These are phyloP conservation scores for Cicer arietinum DNA, from an alignment of 306 rosid species.

Conservation along the genomic window DNA sequence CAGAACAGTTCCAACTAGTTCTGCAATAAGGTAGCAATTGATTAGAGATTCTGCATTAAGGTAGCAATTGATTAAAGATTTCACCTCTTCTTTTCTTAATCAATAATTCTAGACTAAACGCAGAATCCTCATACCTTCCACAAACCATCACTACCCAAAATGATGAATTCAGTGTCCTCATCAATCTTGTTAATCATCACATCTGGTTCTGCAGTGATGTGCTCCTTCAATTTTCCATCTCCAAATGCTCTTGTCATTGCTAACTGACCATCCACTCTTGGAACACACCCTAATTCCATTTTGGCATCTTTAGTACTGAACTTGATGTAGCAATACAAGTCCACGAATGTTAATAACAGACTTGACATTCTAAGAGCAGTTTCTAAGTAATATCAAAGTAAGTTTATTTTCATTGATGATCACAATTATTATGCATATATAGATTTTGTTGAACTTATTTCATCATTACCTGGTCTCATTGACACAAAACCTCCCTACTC, in stretches of 20 bases:
- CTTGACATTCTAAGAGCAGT: neutral
- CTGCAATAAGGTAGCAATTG: neutral
- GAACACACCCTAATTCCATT: slow-evolving; percentile 48
- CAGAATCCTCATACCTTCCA: slow-evolving; percentile 55
- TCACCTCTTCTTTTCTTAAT: neutral
- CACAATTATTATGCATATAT: neutral
- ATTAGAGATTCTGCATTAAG: neutral
- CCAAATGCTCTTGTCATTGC: slow-evolving; percentile 76
- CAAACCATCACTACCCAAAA: slow-evolving; percentile 58
- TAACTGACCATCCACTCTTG: slow-evolving; percentile 68
- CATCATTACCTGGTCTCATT: slow-evolving; percentile 48
- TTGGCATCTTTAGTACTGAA: too few relatives aligned
- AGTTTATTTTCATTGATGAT: neutral
- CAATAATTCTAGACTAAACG: neutral
- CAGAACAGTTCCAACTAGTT: neutral
- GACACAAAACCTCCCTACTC: slow-evolving; percentile 62
- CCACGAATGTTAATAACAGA: neutral
- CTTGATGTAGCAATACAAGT: too few relatives aligned
- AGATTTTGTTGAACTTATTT: slow-evolving; percentile 9
- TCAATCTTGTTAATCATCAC: slow-evolving; percentile 50
- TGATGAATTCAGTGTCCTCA: slow-evolving; percentile 53
- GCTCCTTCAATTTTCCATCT: slow-evolving; percentile 62
- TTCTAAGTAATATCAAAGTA: neutral
- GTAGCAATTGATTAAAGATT: neutral
- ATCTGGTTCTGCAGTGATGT: slow-evolving; percentile 60